Base-by-base conservation (phyloP, 2,329 filamentous ascomycete species). In the Fusarium pseudocircinatum region DNA sequence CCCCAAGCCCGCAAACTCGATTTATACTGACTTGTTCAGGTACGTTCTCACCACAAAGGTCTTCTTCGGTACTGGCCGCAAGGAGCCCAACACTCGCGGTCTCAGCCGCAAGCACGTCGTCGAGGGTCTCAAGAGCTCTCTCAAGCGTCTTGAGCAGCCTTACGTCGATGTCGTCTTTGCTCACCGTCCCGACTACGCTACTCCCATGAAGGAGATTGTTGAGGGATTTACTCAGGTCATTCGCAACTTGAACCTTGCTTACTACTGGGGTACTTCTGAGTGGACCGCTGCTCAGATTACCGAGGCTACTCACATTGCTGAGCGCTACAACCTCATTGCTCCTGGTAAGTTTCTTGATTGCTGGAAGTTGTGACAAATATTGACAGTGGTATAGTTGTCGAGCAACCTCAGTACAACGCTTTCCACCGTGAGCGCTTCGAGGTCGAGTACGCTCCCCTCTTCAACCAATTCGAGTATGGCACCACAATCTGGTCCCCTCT, bases 341-440 rank as follows among this genome's bases (percentile, higher is more conserved):
- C 91, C 91, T 4, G 67, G 67, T 69, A 64, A 16, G 65, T 14
- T 1, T 1, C 2, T 9, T 3, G 1, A 13, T 13, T 7, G 0
- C 4, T 20, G 6, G n/a, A n/a, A 26, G 43, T 1, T 8, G 2
- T 20, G 20, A 1, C 0, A 16, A 13, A 13, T 46, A 4, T 50
- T 69, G 2, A 69, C 6, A 1, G 1, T 14, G 1, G 8, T n/a
- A 2, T 1, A 69, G 78, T 91, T 5, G 88, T 91, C 74, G 91
- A 93, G 80, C 91, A 93, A 82, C 90, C 91, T 1, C 84, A 88
- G 73, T 93, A 93, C 83, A 92, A 92, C 81, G 85, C 92, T 73
- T 83, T 92, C 13, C 81, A 83, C 42, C 87, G 91, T 37, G 83
- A 89, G 71, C 88, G 88, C 70, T 90, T 93, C 20, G 91, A 93